phyloP scores from a whole-genome alignment of 805 yeast genomes.

The Ogataea sp. region DNA sequence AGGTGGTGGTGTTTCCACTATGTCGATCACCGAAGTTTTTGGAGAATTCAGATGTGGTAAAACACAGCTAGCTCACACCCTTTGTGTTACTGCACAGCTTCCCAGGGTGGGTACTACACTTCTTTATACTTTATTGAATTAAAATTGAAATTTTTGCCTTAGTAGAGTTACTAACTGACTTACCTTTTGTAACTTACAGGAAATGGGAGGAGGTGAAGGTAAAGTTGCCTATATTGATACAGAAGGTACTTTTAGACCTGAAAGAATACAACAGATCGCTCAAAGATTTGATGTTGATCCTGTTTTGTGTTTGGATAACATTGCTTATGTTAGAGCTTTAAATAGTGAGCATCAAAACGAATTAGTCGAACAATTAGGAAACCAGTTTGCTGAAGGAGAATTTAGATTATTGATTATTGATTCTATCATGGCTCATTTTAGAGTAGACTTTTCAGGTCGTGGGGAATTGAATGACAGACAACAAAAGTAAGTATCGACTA shows the following conservation, averaged over 20 bases:
- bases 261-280: conserved; percentile 55
- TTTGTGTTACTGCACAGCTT: conserved; percentile 69
- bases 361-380: conserved; percentile 57
- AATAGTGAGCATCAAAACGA: conserved; percentile 78
- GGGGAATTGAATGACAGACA: conserved; percentile 75
- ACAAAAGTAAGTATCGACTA: conserved; percentile 40
- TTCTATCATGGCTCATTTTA: conserved; percentile 71
- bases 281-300: conserved; percentile 62
- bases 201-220: conserved; percentile 75
- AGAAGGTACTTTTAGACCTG: conserved; percentile 78
- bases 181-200: conserved; percentile 15
- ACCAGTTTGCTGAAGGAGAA: conserved; percentile 58
- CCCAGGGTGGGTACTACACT: conserved; percentile 33
- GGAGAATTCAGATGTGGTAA: conserved; percentile 80
- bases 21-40: conserved; percentile 71
- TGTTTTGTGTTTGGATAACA: conserved; percentile 60
- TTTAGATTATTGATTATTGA: conserved; percentile 57
- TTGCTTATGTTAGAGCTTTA: conserved; percentile 67
- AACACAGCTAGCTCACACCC: conserved; percentile 73
- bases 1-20: conserved; percentile 73
- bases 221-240: conserved; percentile 75
- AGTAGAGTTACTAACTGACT: no score
- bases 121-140: neutral
- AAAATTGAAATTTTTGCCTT: no score
- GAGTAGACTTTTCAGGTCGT: conserved; percentile 74